These are phyloP conservation scores for Penicillium expansum DNA, from an alignment of 2,329 filamentous ascomycete species.

Conservation along the genomic window DNA sequence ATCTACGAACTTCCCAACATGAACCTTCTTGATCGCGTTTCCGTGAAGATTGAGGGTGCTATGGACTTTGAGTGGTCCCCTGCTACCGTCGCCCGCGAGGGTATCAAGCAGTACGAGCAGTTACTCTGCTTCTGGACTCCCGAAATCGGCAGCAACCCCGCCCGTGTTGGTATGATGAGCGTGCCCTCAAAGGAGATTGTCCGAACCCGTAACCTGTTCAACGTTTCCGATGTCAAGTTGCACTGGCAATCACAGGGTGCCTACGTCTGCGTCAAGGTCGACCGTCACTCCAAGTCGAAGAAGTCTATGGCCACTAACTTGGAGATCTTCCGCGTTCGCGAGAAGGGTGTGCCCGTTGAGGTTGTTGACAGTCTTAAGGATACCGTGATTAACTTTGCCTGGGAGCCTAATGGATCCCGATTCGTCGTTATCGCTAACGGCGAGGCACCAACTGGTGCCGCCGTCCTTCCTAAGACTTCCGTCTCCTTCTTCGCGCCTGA, in stretches of 20 bases:
- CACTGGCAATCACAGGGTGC: conserved; percentile 96
- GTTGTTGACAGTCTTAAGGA: conserved; percentile 98
- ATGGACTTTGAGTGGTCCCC: conserved; percentile 99
- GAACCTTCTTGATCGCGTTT: conserved; percentile 84
- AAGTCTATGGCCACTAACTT: conserved; percentile 96
- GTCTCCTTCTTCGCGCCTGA: conserved; percentile 97
- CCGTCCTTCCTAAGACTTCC: conserved; percentile 87
- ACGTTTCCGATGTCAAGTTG: conserved; percentile 93
- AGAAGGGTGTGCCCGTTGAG: conserved; percentile 97
- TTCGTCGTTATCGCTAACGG: conserved; percentile 96
- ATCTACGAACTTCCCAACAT: conserved; percentile 87
- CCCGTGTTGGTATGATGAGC: conserved; percentile 94
- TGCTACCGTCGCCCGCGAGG: conserved; percentile 73
- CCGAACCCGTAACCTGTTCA: conserved; percentile 94
- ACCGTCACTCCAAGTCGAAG: conserved; percentile 98
- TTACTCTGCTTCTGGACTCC: conserved; percentile 98
- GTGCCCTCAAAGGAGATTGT: conserved; percentile 93
- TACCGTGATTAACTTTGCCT: conserved; percentile 98
- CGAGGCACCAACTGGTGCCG: conserved; percentile 73
- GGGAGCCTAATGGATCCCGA: conserved; percentile 96
- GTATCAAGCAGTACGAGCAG: conserved; percentile 89
- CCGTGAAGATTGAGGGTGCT: conserved; percentile 93
- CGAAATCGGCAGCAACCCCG: conserved; percentile 95
- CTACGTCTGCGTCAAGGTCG: conserved; percentile 97
- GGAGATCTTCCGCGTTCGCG: conserved; percentile 94